Evolutionary conservation across 2,329 filamentous ascomycete genomes (phyloP), one percentile per base, ranked within the genome.

Genomic region (Ceratocystis diversiconidia): DNA sequence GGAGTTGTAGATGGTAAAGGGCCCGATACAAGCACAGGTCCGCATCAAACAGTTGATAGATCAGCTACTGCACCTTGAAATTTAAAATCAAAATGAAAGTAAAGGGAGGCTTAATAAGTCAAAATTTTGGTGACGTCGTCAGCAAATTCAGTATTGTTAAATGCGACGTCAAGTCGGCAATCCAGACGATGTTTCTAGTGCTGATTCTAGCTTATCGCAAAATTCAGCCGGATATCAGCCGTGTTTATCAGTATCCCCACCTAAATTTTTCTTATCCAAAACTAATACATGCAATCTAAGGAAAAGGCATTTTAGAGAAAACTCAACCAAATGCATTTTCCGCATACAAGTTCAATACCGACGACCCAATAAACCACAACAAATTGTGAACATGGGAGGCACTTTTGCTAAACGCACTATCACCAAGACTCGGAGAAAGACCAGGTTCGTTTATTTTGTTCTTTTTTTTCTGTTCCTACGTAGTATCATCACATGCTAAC

Each of bases 391-490:
- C 67, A 91, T 91, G 88, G 88, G 87, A 59, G 82, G 88, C 68
- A 67, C 66, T 43, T 78, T 80, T 36, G 84, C 83, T 70, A 85
- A 85, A 73, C 79, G 80, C 59, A 86, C 84, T n/a, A 79, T 85
- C 69, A 85, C 83, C 66, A 92, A 92, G 77, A 92, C 87, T 2
- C 83, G 89, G 75, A 82, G 87, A 69, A 83, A 85, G 72, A 85
- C 82, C 22, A 84, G 86, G 86, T 87, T 76, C 66, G 75, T 67
- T 61, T 5, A 19, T 48, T 25, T 25, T 59, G 32, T 36, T 15
- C 10, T 50, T n/a, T n/a, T 48, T 25, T 30, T 55, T 41, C 3
- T 41, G 2, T 41, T 12, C 10, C 43, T 32, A 36, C 22, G 2
- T 66, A 43, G 50, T 41, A 12, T 63, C 52, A 30, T 30, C 43